Conservation (phyloP, 2,329 filamentous ascomycete species). For the Blastomyces percursus region DNA sequence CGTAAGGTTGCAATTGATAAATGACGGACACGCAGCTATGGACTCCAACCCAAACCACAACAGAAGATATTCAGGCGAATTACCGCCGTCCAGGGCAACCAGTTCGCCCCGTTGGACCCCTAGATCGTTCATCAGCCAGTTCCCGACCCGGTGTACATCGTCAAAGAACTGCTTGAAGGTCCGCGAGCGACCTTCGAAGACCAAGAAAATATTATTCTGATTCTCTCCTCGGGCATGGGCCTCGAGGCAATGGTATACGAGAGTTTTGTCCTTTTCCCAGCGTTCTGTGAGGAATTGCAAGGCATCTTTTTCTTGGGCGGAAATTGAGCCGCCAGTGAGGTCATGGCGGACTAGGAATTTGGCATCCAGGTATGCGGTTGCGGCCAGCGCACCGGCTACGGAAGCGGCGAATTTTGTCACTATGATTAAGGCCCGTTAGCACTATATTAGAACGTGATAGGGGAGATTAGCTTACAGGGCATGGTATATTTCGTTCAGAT, state of each 20-base stretch:
- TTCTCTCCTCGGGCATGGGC: background rate
- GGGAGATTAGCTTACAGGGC: background rate
- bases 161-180: slow-evolving; percentile 3
- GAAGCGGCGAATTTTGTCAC: background rate
- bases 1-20: slow-evolving; percentile 40
- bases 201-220: background rate
- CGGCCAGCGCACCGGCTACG: slow-evolving; percentile 1
- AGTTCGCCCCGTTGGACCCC: slow-evolving; percentile 23
- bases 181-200: slow-evolving; percentile 4
- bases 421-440: background rate
- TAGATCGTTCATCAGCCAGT: slow-evolving; percentile 5
- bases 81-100: slow-evolving; percentile 40
- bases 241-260: slow-evolving; percentile 3
- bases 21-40: slow-evolving; percentile 35
- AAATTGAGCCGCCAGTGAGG: background rate
- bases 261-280: slow-evolving; percentile 6
- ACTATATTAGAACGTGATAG: background rate
- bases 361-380: slow-evolving; percentile 4
- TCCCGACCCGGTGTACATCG: slow-evolving; percentile 1
- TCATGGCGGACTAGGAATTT: slow-evolving; percentile 4
- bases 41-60: slow-evolving; percentile 36
- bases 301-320: background rate
- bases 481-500: background rate
- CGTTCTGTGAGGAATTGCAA: background rate
- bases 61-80: slow-evolving; percentile 41